These are phyloP conservation scores for Fusarium marasasianum DNA, from an alignment of 2,329 filamentous ascomycete species.

Conservation along the genomic window DNA sequence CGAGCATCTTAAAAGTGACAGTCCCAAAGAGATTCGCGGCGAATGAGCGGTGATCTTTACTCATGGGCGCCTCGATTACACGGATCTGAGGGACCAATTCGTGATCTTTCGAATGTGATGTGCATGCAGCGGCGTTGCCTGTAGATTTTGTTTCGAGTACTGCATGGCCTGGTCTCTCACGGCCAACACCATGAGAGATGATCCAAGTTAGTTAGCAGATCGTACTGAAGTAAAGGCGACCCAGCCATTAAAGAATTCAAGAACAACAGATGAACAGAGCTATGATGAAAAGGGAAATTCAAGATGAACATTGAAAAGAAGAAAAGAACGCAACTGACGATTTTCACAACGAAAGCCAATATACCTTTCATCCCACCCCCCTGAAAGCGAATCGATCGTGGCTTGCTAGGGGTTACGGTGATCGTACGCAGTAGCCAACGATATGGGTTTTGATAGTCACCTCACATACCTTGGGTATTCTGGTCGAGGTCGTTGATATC, in stretches of 20 bases:
- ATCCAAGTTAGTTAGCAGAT: neutral
- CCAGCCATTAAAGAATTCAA: neutral
- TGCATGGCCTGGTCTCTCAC: neutral
- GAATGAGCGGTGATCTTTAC: slow-evolving; percentile 68
- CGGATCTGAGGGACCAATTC: slow-evolving; percentile 43
- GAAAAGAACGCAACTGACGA: neutral
- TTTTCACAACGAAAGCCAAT: neutral
- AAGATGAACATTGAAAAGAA: neutral
- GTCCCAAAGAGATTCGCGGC: slow-evolving; percentile 72
- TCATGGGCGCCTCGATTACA: slow-evolving; percentile 57
- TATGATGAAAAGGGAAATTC: neutral
- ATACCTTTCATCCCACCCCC: neutral
- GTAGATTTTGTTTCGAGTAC: neutral
- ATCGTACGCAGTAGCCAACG: neutral
- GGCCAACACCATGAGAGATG: neutral
- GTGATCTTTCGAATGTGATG: neutral
- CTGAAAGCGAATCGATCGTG: slow-evolving; percentile 25
- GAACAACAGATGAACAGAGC: neutral
- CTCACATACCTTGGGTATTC: neutral
- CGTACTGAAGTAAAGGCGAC: neutral
- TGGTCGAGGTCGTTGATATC: neutral
- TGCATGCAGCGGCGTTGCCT: neutral
- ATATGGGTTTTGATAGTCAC: neutral
- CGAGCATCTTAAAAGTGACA: slow-evolving; percentile 74
- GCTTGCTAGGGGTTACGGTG: neutral